Base-by-base conservation (phyloP, 306 rosid genomes). In the cucumber (Cucumis sativus) region DNA sequence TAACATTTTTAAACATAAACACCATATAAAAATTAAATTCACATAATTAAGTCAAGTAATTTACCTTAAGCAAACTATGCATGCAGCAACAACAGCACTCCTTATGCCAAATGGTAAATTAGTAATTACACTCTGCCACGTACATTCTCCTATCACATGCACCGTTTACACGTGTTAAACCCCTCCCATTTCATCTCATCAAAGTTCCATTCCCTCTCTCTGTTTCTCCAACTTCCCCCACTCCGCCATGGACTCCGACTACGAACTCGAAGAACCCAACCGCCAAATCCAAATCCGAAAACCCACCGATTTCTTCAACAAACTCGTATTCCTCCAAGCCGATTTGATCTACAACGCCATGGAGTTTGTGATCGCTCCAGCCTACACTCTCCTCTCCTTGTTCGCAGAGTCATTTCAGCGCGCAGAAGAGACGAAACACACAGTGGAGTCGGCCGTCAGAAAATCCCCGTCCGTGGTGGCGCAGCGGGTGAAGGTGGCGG, bases 341-440 rank as follows among this genome's bases (percentile, higher is more conserved):
- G 92, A 89, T 47, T 56, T 89, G 51, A 80, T 94, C 84, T 75
- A 83, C 84, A 84, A 80, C 79, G 41, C 65, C 87, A 8, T 87
- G 62, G 56, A 43, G 58, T 79, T 81, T 79, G 40, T 87, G 76
- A 68, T 83, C 61, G 79, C 89, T 62, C 91, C 93, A 18, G 3
- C 88, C 33, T 0, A 37, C 58, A 78, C 79, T 56, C 77, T 86
- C 72, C 61, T 87, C 8, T 81, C 89, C 2, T 1, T 86, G 2
- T 77, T 83, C 40, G 65, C 86, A 6, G 78, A 89, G 61, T 87
- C 93, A 54, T 89, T 81, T 80, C 86, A 57, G 57, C 85, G 58
- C 16, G 91, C 83, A 12, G 85, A 84, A 54, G 80, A 87, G 78
- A 63, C 87, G 72, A 77, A 63, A 61, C 58, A 63, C 12, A 77